Base-by-base conservation (phyloP, 768 basidiomycete species). In the Mrakia frigida region DNA sequence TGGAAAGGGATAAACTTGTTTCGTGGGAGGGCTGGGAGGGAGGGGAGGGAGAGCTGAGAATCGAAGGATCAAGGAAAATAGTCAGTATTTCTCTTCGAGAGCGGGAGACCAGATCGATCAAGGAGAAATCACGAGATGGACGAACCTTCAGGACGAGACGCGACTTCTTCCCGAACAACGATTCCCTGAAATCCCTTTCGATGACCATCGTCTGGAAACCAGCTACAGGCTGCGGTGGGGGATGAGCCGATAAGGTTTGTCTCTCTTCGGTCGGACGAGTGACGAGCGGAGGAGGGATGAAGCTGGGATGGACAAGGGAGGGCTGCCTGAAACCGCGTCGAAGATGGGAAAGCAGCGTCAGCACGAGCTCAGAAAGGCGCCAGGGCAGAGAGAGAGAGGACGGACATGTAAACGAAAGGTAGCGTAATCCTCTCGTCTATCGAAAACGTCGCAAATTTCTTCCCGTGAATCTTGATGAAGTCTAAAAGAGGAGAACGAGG, bases 391-490 rank as follows among this genome's bases (percentile, higher is more conserved):
- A 3, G 18, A 2, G 18, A 21, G 25, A 21, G 18, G 25, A 72
- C 71, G 13, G 23, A 60, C 72, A 31, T 23, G 72, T 43, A 73
- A 16, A 73, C 16, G 41, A 73, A 73, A 2, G 72, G 72, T 14
- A 63, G 59, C 14, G 43, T 50, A 28, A 61, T 28, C n/a, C 72
- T 59, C 56, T 73, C 72, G 28, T 73, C 60, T 13, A 43, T 14
- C 13, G 56, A 23, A 10, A 60, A 73, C 39, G 60, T 73, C 39
- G n/a, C 72, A 0, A 6, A 10, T 28, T 60, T 63, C 33, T 39
- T 25, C 21, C 72, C 72, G 21, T 39, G 37, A 23, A 73, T 59
- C 72, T 73, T 73, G 37, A 73, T 41, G n/a, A 61, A 61, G 72
- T 73, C 61, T 63, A 16, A 33, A 21, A 4, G n/a, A 63, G 61